Base-by-base conservation (phyloP, 1,139 yeast genomes). In the Pichia sp. region DNA sequence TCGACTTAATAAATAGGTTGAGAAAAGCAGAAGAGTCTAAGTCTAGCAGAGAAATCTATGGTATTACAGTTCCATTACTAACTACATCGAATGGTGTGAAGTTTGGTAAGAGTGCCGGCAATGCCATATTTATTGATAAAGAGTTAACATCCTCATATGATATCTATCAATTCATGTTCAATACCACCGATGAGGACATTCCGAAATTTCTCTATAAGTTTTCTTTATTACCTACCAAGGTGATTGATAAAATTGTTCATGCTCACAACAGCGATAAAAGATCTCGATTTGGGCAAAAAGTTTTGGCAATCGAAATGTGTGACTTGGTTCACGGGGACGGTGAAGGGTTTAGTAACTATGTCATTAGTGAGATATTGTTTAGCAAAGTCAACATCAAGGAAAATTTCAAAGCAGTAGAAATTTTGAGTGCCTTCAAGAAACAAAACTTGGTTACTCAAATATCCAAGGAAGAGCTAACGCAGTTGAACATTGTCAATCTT, bases 101-200 rank as follows among this genome's bases (percentile, higher is more conserved):
- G 70, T 92, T 95, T 70, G 99, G 99, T 32, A 93, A 93, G 65
- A 87, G 96, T 52, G 97, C 97, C 1, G 99, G 99, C 0, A 93
- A 93, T 73, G 98, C 99, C 0, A 82, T 95, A 2, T 93, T 95
- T 73, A 84, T 93, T 54, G 93, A 87, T 64, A 75, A 82, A 8
- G 69, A 74, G 15, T 71, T 87, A 58, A 93, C 97, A 1, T 78
- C 87, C 13, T 86, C 97, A 0, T 93, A 80, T 70, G 89, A 89
- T 55, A 71, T 93, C 62, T 93, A 87, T 69, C 99, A 93, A 67
- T 89, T 85, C 68, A 88, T 93, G 69, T 80, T 87, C 63, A 86
- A 87, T 60, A 78, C 87, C 0, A 84, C 90, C 0, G 99, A 93
- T 70, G 85, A 80, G 16, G 90, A 87, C 61, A 85, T 92, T 5